phyloP scores from a whole-genome alignment of 176 grass and related monocot species.

The Zizania latifolia region DNA sequence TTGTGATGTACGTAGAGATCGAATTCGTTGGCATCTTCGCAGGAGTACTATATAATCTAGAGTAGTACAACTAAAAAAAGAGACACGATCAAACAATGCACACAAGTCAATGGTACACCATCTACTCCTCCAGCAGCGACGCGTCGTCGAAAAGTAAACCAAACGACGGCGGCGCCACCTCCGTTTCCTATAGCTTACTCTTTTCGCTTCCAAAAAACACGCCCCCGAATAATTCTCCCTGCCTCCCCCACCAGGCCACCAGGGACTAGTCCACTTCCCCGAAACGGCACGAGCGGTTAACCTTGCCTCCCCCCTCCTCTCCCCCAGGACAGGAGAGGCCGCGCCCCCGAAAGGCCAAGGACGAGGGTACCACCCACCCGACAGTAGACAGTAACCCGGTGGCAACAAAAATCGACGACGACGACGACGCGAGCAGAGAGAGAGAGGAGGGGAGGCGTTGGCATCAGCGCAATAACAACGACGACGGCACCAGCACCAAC shows the following conservation, averaged over 20 bases:
- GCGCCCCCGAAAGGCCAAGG: background rate
- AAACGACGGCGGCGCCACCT: background rate
- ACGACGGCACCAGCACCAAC: conserved; percentile 44
- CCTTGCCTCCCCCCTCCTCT: no score
- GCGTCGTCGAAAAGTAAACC: background rate
- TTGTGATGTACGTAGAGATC: background rate
- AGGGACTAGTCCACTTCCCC: conserved; percentile 16
- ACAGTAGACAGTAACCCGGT: conserved; percentile 49
- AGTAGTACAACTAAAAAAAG: background rate
- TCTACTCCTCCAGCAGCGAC: background rate
- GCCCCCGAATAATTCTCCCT: background rate
- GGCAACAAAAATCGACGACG: conserved; percentile 32
- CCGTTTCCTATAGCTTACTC: background rate
- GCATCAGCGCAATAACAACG: conserved; percentile 33
- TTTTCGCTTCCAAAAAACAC: background rate
- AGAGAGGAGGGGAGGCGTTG: no score
- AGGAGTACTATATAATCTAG: background rate
- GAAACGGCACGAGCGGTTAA: conserved; percentile 20
- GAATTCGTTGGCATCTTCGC: background rate
- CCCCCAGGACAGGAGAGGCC: background rate
- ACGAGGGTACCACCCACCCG: conserved; percentile 21
- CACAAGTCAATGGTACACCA: background rate
- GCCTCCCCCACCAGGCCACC: background rate
- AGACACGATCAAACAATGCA: background rate
- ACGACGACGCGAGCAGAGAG: background rate